A percentile compares a stretch with the other conserved stretches of the same genome.
Evolutionary conservation across 2,329 filamentous ascomycete species (phyloP).

Genomic region (Aureobasidium sp.): DNA sequence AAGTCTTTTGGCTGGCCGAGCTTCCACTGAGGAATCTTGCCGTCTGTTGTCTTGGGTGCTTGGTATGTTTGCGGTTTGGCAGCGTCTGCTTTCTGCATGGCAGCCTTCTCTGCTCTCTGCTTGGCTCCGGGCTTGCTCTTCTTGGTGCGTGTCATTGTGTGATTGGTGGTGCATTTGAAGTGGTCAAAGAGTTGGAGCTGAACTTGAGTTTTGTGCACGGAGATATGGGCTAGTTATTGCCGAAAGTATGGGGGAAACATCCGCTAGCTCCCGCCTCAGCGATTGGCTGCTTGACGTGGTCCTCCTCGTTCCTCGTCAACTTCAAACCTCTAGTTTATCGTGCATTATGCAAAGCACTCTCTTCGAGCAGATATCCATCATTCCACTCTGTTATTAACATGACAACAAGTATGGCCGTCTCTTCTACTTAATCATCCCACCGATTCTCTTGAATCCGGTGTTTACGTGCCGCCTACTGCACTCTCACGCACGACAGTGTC

Average conservation of each 20-base stretch:
- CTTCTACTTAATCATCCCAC: too few species aligned
- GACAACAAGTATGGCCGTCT: too few species aligned
- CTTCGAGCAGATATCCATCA: too few species aligned
- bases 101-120: not conserved
- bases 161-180: not conserved
- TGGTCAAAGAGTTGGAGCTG: not conserved
- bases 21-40: not conserved
- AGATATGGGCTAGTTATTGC: not conserved
- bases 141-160: conserved; percentile 3
- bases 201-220: not conserved
- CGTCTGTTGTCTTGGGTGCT: not conserved
- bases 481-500: too few species aligned
- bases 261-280: too few species aligned
- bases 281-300: too few species aligned
- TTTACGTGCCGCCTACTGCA: too few species aligned
- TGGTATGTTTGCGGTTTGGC: not conserved
- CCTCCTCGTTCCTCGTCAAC: too few species aligned
- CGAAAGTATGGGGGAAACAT: not conserved
- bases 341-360: too few species aligned
- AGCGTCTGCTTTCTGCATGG: not conserved
- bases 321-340: too few species aligned
- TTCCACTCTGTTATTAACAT: too few species aligned
- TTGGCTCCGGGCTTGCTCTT: not conserved
- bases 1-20: not conserved
- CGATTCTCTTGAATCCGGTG: too few species aligned